A percentile compares a stretch with the other conserved stretches of the same genome.
phyloP scores from a whole-genome alignment of 306 rosid species.

The Acmispon strigosus region DNA sequence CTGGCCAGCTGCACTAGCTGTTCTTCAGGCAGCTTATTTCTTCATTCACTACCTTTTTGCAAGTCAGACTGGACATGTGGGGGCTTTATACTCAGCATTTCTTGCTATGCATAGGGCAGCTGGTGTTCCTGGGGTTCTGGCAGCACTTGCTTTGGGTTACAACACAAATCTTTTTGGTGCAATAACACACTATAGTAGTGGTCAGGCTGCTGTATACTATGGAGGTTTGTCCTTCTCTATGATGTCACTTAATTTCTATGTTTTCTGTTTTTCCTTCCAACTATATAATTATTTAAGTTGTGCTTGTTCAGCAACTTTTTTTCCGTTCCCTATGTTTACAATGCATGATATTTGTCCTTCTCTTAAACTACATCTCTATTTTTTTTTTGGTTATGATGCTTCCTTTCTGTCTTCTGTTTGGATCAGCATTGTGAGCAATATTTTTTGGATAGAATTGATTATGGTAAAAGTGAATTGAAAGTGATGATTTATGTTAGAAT shows the following conservation, averaged over 20 bases:
- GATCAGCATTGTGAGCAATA: too few species aligned
- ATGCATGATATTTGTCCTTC: slow-evolving; percentile 1
- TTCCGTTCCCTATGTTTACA: background rate
- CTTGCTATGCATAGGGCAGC: slow-evolving; percentile 96
- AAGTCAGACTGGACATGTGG: slow-evolving; percentile 96
- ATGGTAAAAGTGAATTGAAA: too few species aligned
- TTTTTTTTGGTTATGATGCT: background rate
- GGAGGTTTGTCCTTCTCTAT: slow-evolving; percentile 63
- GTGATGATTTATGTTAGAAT: too few species aligned
- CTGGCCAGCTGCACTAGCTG: slow-evolving; percentile 76
- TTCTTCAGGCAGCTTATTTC: slow-evolving; percentile 89
- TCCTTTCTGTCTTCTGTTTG: background rate
- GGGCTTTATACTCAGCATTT: slow-evolving; percentile 85
- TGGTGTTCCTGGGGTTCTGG: slow-evolving; percentile 73
- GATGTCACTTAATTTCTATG: background rate
- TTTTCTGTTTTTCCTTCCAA: background rate
- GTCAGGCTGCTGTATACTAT: slow-evolving; percentile 93
- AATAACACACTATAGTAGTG: slow-evolving; percentile 88
- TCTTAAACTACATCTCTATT: background rate
- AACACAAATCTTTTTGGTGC: slow-evolving; percentile 92
- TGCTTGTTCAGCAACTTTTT: background rate
- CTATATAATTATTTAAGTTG: background rate
- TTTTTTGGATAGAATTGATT: too few species aligned
- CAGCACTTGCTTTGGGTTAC: slow-evolving; percentile 79
- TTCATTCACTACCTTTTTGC: slow-evolving; percentile 93